Base-by-base conservation (phyloP, 768 basidiomycete genomes). In the Strobilomyces echinocephalus region DNA sequence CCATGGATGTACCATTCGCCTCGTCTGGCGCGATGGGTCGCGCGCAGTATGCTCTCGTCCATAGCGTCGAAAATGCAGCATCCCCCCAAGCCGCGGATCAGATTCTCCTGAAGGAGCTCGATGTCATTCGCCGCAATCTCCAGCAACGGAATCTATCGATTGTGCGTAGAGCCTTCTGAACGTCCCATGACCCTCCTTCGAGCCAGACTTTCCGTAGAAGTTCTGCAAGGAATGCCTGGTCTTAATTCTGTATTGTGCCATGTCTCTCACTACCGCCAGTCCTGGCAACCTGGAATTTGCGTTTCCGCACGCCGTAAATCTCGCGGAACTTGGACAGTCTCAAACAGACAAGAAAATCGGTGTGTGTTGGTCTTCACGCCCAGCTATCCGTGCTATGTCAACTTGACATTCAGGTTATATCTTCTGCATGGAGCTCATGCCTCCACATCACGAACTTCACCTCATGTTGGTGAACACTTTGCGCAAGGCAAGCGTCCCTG, bases 381-480 rank as follows among this genome's bases (percentile, higher is more conserved):
- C 11, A 12, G 12, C 35, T 39, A 40, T 58, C 26, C 15, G 36
- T 45, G 9, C 35, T 46, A 8, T 47, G 8, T 41, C 21, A 56
- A 56, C 34, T 39, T 20, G 45, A 28, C 24, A 50, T 42, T 24
- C 58, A 93, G 90, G 89, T 12, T 92, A 92, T 70, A 69, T 85
- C 8, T 91, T 89, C 64, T 91, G 90, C 63, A 68, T 77, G 49
- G 82, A 87, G 63, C 67, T 88, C 20, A 89, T 93, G 83, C 79
- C 82, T 36, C 61, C 72, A 8, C 68, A 76, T 35, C 82, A 91
- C 62, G 88, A 91, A 55, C 73, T 91, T 31, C 79, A 82, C 47
- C 73, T 94, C 21, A 91, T 94, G 86, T 76, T 92, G 20, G 84
- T 93, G 53, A 94, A 94, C 60, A 91, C 91, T 5, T 65, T 91